Conservation (phyloP, 139 green algal genomes). For the Tetratostichococcus sp. region DNA sequence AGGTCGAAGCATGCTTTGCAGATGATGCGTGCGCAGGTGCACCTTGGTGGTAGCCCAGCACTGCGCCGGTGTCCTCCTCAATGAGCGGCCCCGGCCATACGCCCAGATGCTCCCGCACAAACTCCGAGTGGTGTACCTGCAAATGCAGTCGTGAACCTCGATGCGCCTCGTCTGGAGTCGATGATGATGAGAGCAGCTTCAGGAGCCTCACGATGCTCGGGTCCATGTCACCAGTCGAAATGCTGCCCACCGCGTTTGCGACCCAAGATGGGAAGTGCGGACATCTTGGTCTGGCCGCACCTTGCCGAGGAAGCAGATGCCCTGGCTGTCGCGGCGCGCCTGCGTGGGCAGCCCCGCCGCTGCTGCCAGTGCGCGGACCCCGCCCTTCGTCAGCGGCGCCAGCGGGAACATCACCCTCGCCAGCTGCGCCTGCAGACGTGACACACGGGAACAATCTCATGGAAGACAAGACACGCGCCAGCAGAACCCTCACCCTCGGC, state of each 20-base stretch:
- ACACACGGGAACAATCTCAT: no score
- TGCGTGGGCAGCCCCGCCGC: constrained; percentile 72
- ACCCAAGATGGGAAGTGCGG: no score
- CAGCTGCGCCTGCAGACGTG: constrained; percentile 62
- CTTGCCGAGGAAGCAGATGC: constrained; percentile 98
- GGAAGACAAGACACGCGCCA: no score
- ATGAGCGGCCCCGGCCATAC: constrained; percentile 81
- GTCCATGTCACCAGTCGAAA: no score
- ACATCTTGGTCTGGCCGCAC: not conserved
- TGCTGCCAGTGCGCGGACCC: constrained; percentile 65
- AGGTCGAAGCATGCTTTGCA: no score
- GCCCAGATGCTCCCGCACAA: constrained; percentile 90
- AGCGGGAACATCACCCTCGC: constrained; percentile 84
- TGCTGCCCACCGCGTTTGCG: no score
- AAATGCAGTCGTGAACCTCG: no score
- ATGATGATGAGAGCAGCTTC: no score
- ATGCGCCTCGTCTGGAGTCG: no score
- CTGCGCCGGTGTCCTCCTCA: constrained; percentile 69
- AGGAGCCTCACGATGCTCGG: no score
- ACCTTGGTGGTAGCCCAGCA: constrained; percentile 61
- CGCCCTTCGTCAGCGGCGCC: constrained; percentile 77
- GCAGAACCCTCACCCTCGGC: no score
- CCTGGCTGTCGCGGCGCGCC: constrained; percentile 89
- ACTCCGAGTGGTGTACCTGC: constrained; percentile 47
- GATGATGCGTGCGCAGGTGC: no score